A percentile compares a stretch with the other conserved stretches of the same genome.
Conservation (phyloP, 1,284 basidiomycete genomes). For the Malassezia sp. region DNA sequence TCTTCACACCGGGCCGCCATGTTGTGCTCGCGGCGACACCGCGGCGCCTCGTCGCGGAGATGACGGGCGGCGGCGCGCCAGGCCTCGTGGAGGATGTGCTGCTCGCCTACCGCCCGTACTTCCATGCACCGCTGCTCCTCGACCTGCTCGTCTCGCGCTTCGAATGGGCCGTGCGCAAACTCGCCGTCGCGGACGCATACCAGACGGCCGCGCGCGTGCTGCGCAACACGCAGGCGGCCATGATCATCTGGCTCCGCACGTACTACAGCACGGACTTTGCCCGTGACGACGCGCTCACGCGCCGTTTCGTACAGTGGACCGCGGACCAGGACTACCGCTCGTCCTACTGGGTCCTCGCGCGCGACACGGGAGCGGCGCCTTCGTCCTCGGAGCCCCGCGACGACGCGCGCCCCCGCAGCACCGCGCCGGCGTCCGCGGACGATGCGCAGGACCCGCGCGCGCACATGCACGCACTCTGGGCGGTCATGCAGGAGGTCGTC, state of each 20-base stretch:
- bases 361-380: neutral
- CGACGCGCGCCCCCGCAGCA: too few species aligned
- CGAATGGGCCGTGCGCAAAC: conserved; percentile 12
- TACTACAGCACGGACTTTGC: conserved; percentile 13
- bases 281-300: neutral
- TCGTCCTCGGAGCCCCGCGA: too few species aligned
- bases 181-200: neutral
- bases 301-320: conserved; percentile 6
- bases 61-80: conserved; percentile 10
- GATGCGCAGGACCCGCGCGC: conserved; percentile 2
- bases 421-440: too few species aligned
- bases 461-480: conserved; percentile 2
- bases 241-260: conserved; percentile 7
- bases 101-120: conserved; percentile 10
- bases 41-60: conserved; percentile 14
- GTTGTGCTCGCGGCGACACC: conserved; percentile 12
- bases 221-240: conserved; percentile 6
- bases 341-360: neutral
- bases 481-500: conserved; percentile 1
- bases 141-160: conserved; percentile 11
- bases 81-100: conserved; percentile 13
- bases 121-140: conserved; percentile 7
- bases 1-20: conserved; percentile 1
- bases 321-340: conserved; percentile 1
- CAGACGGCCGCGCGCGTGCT: conserved; percentile 4